Conservation (phyloP, 768 basidiomycete species). For the Tephrocybe rancida region DNA sequence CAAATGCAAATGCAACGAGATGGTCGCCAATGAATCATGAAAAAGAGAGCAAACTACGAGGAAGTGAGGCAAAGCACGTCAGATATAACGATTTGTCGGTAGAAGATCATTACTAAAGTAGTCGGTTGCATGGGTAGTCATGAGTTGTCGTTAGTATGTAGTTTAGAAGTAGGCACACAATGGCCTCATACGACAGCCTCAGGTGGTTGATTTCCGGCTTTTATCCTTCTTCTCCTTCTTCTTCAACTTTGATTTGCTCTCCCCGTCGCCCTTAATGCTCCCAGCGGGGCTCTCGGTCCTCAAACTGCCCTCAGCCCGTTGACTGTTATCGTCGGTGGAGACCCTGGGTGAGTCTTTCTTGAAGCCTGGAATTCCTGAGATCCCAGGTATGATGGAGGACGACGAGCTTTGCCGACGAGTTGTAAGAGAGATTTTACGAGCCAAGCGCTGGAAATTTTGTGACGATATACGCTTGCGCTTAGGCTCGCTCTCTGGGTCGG, state of each 20-base stretch:
- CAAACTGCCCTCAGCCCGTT: slow-evolving; percentile 41
- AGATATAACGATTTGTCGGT: slow-evolving; percentile 3
- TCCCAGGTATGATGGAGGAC: slow-evolving; percentile 51
- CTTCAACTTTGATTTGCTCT: slow-evolving; percentile 52
- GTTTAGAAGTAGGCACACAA: background rate
- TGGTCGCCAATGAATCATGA: background rate
- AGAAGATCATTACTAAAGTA: slow-evolving; percentile 22
- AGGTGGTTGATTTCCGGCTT: slow-evolving; percentile 43
- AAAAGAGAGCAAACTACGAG: background rate
- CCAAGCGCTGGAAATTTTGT: slow-evolving; percentile 84
- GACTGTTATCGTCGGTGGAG: slow-evolving; percentile 46
- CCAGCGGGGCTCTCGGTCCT: slow-evolving; percentile 57
- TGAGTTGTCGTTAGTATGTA: slow-evolving; percentile 27
- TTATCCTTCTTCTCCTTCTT: slow-evolving; percentile 67
- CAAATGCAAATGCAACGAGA: slow-evolving; percentile 3
- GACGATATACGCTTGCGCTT: slow-evolving; percentile 83
- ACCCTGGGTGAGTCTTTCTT: slow-evolving; percentile 51
- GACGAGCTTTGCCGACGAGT: slow-evolving; percentile 60
- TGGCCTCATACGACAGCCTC: slow-evolving; percentile 17
- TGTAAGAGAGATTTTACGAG: slow-evolving; percentile 69
- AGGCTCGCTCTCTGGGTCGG: slow-evolving; percentile 72
- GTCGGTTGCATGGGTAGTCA: slow-evolving; percentile 16
- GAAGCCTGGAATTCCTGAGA: slow-evolving; percentile 48
- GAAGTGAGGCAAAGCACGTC: slow-evolving; percentile 3
- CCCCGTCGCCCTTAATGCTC: slow-evolving; percentile 53